These are phyloP conservation scores for Colletotrichum zoysiae DNA, from an alignment of 2,329 filamentous ascomycete species.

Conservation along the genomic window DNA sequence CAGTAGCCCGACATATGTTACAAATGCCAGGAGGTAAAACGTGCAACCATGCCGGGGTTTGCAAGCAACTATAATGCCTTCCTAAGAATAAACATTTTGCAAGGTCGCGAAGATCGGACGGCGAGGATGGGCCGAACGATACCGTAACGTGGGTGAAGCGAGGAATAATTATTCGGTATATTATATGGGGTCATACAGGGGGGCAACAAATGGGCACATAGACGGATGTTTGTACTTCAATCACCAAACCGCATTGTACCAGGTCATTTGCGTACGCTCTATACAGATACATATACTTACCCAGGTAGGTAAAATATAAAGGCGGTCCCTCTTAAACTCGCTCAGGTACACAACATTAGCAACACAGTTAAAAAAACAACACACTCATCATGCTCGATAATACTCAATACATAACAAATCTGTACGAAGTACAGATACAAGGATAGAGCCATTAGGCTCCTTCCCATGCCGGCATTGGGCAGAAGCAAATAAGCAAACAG, in stretches of 20 bases:
- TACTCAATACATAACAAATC: too few species aligned
- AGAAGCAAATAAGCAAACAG: neutral
- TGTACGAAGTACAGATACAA: too few species aligned
- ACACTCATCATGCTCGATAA: too few species aligned
- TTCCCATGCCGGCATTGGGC: neutral
- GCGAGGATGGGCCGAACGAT: conserved; percentile 1
- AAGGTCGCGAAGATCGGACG: conserved; percentile 6
- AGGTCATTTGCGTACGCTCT: neutral
- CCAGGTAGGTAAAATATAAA: too few species aligned
- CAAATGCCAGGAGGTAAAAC: neutral
- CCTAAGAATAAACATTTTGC: neutral
- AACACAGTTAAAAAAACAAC: too few species aligned
- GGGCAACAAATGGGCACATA: neutral
- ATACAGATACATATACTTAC: too few species aligned
- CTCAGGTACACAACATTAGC: too few species aligned
- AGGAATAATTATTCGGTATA: neutral
- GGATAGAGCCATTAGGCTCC: neutral
- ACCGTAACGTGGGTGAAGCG: neutral
- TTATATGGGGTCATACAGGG: neutral
- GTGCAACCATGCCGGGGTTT: conserved; percentile 1
- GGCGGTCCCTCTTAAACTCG: too few species aligned
- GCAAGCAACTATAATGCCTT: neutral
- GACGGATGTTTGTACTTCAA: neutral
- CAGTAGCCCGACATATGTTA: neutral
- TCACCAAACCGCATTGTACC: conserved; percentile 2